These are phyloP conservation scores for Tetrapyrgos nigripes DNA, from an alignment of 1,284 basidiomycete species.

Conservation along the genomic window DNA sequence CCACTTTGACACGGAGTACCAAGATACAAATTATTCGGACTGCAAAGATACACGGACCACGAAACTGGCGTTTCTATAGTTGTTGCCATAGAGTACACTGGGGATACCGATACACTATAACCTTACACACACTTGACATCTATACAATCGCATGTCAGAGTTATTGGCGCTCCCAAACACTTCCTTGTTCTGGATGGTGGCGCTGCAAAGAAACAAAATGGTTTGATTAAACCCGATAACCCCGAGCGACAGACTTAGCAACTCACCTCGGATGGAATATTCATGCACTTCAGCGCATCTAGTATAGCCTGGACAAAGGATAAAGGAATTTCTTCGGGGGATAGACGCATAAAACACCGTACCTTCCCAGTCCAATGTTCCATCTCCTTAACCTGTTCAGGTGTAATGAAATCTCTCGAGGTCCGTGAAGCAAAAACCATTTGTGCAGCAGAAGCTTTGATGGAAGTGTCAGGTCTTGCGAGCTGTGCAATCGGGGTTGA, in stretches of 20 bases:
- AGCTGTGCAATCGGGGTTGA: slow-evolving; percentile 25
- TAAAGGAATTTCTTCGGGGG: neutral
- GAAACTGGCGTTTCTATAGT: slow-evolving; percentile 33
- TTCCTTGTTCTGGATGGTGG: slow-evolving; percentile 47
- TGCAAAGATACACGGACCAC: no score
- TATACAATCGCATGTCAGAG: no score
- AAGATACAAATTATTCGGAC: no score
- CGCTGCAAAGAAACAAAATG: slow-evolving; percentile 35
- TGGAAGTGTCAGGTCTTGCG: slow-evolving; percentile 48
- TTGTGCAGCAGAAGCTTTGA: slow-evolving; percentile 79
- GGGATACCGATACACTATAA: slow-evolving; percentile 15
- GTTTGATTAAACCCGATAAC: neutral
- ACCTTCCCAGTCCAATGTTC: slow-evolving; percentile 75
- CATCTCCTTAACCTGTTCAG: slow-evolving; percentile 65
- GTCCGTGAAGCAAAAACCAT: slow-evolving; percentile 86
- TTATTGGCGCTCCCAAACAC: slow-evolving; percentile 46
- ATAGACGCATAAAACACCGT: slow-evolving; percentile 24
- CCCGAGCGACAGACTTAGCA: slow-evolving; percentile 3
- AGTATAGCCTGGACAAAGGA: slow-evolving; percentile 12
- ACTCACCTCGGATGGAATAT: slow-evolving; percentile 25
- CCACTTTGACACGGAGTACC: no score
- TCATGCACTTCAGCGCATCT: slow-evolving; percentile 20
- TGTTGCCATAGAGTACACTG: slow-evolving; percentile 12
- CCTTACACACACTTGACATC: neutral
- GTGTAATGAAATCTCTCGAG: slow-evolving; percentile 81